Evolutionary conservation across 257 asterid genomes (phyloP).

Genomic region (Haberlea rhodopensis): DNA sequence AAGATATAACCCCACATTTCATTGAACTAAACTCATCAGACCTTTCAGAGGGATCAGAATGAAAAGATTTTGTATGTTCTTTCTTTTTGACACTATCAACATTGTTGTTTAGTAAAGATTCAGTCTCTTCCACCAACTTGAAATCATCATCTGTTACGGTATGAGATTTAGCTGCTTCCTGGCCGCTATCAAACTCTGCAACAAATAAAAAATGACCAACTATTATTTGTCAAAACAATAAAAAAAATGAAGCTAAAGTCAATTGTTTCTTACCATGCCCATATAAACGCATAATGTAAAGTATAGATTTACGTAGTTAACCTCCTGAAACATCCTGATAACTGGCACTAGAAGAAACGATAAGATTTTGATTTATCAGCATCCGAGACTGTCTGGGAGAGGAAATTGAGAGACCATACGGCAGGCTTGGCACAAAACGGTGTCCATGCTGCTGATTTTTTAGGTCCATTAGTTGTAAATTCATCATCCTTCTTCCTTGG

Average conservation of each 20-base stretch:
- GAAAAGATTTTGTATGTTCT: conserved; percentile 34
- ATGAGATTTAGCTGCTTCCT: conserved; percentile 32
- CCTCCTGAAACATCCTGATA: conserved; percentile 54
- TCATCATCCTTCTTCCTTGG: too few species aligned
- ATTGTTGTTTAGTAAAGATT: conserved; percentile 24
- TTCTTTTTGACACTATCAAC: conserved; percentile 34
- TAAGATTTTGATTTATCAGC: conserved; percentile 38
- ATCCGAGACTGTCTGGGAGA: conserved; percentile 47
- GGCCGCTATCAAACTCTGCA: conserved; percentile 38
- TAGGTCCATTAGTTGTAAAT: too few species aligned
- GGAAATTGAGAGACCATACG: conserved; percentile 37
- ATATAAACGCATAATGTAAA: not conserved
- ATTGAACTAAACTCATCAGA: conserved; percentile 17
- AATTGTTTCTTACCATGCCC: not conserved
- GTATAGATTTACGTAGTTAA: conserved; percentile 16
- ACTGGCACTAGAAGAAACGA: conserved; percentile 33
- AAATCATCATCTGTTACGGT: conserved; percentile 28
- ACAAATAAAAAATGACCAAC: not conserved
- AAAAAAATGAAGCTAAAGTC: not conserved
- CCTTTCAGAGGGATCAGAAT: conserved; percentile 52
- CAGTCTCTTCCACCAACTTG: conserved; percentile 36
- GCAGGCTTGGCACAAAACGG: conserved; percentile 42
- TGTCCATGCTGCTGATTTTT: conserved; percentile 42
- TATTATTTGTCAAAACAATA: too few species aligned
- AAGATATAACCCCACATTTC: too few species aligned